These are phyloP conservation scores for Tympanopsis confertula DNA, from an alignment of 2,329 filamentous ascomycete species.

Conservation along the genomic window DNA sequence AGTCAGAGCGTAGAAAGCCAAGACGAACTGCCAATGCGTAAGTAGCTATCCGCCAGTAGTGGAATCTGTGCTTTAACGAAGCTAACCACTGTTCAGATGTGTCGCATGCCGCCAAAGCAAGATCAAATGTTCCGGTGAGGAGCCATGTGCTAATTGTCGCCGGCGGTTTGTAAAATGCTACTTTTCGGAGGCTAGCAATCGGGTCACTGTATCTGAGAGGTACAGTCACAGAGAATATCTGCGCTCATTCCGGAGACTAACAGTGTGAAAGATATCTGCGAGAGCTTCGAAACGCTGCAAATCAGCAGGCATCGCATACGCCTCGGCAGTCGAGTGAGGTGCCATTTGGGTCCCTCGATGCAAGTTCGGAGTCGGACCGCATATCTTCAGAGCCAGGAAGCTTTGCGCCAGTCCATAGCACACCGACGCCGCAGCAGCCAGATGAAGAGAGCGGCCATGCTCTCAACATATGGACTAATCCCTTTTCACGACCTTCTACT, in stretches of 20 bases:
- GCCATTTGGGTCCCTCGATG: too few relatives aligned
- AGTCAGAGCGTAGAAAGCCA: slow-evolving; percentile 8
- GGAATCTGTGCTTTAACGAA: too few relatives aligned
- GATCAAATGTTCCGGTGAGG: slow-evolving; percentile 20
- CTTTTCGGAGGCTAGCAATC: slow-evolving; percentile 15
- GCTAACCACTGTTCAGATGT: too few relatives aligned
- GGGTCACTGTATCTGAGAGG: slow-evolving; percentile 19
- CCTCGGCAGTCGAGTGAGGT: too few relatives aligned
- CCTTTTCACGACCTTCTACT: slow-evolving; percentile 14
- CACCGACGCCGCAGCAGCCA: slow-evolving; percentile 1
- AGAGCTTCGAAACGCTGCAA: too few relatives aligned
- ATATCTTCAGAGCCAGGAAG: too few relatives aligned
- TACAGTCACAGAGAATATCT: slow-evolving; percentile 4
- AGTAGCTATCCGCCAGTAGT: slow-evolving; percentile 2
- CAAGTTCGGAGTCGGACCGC: too few relatives aligned
- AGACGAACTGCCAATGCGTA: slow-evolving; percentile 15
- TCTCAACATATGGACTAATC: slow-evolving; percentile 15
- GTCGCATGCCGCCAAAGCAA: slow-evolving; percentile 19
- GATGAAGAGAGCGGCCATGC: slow-evolving; percentile 3
- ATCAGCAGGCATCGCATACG: too few relatives aligned
- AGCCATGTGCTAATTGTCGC: slow-evolving; percentile 18
- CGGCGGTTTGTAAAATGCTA: slow-evolving; percentile 15
- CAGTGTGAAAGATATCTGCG: too few relatives aligned
- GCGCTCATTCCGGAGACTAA: slow-evolving; percentile 6
- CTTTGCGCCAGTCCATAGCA: slow-evolving; percentile 5